Evolutionary conservation across 1,284 basidiomycete species (phyloP), one percentile per base, ranked within the genome.

Genomic region (Leccinum pseudoinsigne): DNA sequence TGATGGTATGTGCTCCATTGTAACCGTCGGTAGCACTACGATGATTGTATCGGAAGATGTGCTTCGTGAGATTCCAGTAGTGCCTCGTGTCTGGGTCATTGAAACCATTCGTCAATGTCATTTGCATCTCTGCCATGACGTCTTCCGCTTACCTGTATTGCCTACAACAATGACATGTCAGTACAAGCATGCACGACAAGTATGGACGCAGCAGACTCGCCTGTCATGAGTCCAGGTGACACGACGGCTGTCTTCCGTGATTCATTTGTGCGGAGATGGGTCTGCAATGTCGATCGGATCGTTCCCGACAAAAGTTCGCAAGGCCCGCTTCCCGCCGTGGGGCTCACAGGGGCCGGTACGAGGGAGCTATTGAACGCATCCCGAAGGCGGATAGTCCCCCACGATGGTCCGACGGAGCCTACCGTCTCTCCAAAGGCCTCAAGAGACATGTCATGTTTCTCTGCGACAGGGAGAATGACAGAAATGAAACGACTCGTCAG

Each of bases 41-140:
- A 67, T 81, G 79, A 5, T 68, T 73, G 72, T 83, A 86, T n/a
- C 83, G 80, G 71, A 84, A 86, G 62, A 87, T 83, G 64, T 82
- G 74, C 42, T 66, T 58, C 2, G 82, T 80, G 10, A 85, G 68
- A 21, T 77, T 73, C 81, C 81, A 82, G 66, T 81, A 83, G 59
- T 72, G 74, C 64, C 74, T 74, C 6, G 82, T 84, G 67, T 86
- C 83, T 75, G 36, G 2, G 68, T 69, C 73, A 53, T 58, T 23
- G 45, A 23, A 66, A 67, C 68, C 60, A 69, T 69, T 62, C 63
- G 21, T 76, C 60, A 63, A 45, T n/a, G n/a, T 45, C 55, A 4
- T 61, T 71, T 31, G 6, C 66, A 69, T 66, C 57, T 72, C 63
- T 62, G 62, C 38, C 18, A 57, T 55, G 42, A 64, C 65, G 58